These are phyloP conservation scores for Marvania coccoides DNA, from an alignment of 139 green algal species.

Conservation along the genomic window DNA sequence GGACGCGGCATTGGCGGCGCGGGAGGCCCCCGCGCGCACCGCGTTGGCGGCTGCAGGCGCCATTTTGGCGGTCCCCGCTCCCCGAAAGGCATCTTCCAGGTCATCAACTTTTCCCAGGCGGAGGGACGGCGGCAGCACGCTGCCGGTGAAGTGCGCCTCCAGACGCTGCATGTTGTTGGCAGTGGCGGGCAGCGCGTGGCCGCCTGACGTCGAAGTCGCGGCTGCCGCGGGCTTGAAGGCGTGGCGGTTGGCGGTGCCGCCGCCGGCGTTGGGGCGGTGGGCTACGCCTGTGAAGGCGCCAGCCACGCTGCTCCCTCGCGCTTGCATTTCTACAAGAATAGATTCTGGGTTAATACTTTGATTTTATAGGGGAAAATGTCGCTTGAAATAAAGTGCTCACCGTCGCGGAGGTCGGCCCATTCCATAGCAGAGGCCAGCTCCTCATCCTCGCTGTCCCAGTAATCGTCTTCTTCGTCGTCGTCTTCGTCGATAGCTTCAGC, in stretches of 20 bases:
- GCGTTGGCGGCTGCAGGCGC: no score
- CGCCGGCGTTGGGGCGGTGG: conserved; percentile 20
- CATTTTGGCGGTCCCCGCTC: neutral
- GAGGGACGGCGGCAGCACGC: neutral
- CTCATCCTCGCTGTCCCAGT: conserved; percentile 40
- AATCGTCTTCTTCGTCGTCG: conserved; percentile 29
- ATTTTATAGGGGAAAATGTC: no score
- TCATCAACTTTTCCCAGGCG: conserved; percentile 36
- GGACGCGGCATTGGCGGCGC: neutral
- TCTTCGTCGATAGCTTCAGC: neutral
- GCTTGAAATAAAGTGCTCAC: no score
- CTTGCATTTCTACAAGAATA: neutral
- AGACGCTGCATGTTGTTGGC: conserved; percentile 43
- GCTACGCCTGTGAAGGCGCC: neutral
- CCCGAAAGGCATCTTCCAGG: conserved; percentile 36
- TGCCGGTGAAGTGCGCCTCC: conserved; percentile 36
- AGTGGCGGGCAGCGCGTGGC: conserved; percentile 1
- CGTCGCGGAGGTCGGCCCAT: conserved; percentile 64
- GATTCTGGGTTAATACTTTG: no score
- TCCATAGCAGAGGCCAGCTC: conserved; percentile 52
- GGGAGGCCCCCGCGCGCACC: neutral
- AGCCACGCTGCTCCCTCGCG: conserved; percentile 4
- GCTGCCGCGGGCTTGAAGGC: neutral
- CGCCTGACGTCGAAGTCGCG: neutral
- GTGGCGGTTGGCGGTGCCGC: conserved; percentile 14